Conservation (phyloP, 352 stramenopile genomes). For the Globisporangium middletonii region DNA sequence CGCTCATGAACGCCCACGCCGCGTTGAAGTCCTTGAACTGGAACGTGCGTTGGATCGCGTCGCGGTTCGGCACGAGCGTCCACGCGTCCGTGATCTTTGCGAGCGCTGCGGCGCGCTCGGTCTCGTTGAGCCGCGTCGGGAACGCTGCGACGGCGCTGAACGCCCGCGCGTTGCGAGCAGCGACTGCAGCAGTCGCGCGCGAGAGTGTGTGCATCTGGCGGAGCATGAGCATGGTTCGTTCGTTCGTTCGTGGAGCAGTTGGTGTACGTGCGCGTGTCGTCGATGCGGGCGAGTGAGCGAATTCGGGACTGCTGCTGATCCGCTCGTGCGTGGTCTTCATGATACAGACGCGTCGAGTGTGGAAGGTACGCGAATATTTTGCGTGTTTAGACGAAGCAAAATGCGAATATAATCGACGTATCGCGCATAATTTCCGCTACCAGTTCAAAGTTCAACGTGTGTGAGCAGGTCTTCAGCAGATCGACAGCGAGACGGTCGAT, state of each 20-base stretch:
- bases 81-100: slow-evolving; percentile 44
- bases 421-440: background rate
- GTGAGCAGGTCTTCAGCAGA: too few relatives aligned
- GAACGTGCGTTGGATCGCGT: slow-evolving; percentile 83
- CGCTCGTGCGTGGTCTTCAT: slow-evolving; percentile 8
- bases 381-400: background rate
- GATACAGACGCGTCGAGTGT: too few relatives aligned
- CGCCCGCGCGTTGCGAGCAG: slow-evolving; percentile 1
- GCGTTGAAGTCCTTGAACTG: slow-evolving; percentile 81
- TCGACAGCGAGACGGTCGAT: too few relatives aligned
- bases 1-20: slow-evolving; percentile 79
- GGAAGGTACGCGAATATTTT: too few relatives aligned
- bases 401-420: background rate
- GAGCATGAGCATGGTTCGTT: slow-evolving; percentile 5
- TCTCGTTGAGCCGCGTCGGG: slow-evolving; percentile 37
- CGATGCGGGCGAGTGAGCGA: background rate
- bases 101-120: slow-evolving; percentile 35
- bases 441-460: too few relatives aligned
- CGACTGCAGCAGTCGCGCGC: background rate
- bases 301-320: slow-evolving; percentile 11
- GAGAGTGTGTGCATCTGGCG: slow-evolving; percentile 9
- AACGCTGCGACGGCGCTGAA: slow-evolving; percentile 23
- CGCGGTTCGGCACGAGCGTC: slow-evolving; percentile 43
- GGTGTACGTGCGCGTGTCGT: background rate
- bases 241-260: background rate